Evolutionary conservation across 73 alveolate genomes (phyloP).

Genomic region (Paramecium bursaria): DNA sequence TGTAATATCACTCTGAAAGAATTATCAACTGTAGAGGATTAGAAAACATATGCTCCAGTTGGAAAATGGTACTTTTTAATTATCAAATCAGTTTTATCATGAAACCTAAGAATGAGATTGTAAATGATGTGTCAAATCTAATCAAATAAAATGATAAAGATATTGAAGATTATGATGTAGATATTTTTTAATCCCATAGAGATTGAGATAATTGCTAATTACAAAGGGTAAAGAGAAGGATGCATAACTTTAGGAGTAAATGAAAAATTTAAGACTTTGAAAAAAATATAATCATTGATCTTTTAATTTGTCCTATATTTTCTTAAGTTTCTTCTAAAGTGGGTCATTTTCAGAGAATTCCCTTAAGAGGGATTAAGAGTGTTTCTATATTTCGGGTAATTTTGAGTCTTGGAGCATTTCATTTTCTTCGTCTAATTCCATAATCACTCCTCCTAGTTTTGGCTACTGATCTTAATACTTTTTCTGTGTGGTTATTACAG

Average conservation of each 20-base stretch:
- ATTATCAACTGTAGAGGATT: constrained; percentile 2
- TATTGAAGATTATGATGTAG: constrained; percentile 46
- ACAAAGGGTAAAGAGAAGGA: constrained; percentile 60
- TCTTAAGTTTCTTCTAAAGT: constrained; percentile 7
- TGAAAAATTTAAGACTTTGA: constrained; percentile 54
- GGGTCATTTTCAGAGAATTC: constrained; percentile 22
- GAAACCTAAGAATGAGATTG: constrained; percentile 45
- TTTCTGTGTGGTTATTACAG: too few relatives aligned
- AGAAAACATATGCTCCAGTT: constrained; percentile 25
- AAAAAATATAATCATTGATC: not conserved
- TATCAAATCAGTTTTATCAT: constrained; percentile 2
- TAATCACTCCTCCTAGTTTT: constrained; percentile 45
- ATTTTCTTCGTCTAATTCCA: constrained; percentile 59
- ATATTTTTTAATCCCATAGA: too few relatives aligned
- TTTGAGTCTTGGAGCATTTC: too few relatives aligned
- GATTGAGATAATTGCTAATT: constrained; percentile 8
- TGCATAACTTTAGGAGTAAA: constrained; percentile 18
- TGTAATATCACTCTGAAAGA: constrained; percentile 57
- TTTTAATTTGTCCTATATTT: constrained; percentile 33
- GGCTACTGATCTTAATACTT: too few relatives aligned
- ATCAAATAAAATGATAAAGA: constrained; percentile 49
- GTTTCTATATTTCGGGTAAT: too few relatives aligned
- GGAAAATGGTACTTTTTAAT: constrained; percentile 5
- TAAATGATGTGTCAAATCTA: not conserved
- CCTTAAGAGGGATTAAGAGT: too few relatives aligned